These are phyloP conservation scores for Polyporus tsugae DNA, from an alignment of 1,284 basidiomycete species.

Conservation along the genomic window DNA sequence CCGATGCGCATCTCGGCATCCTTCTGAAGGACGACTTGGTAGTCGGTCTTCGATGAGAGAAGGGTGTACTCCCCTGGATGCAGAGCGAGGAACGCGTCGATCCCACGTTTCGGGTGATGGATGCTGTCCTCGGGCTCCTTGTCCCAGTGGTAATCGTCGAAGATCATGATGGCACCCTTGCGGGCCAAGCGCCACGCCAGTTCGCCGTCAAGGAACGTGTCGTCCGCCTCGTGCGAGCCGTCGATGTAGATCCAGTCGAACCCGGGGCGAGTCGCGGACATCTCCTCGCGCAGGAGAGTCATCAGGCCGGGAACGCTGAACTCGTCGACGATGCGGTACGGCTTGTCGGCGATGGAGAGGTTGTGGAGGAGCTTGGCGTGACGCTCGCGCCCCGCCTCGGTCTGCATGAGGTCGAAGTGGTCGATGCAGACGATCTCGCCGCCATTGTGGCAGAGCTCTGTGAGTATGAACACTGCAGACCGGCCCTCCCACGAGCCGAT, in stretches of 20 bases:
- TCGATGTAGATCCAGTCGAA: conserved; percentile 70
- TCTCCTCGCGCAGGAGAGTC: conserved; percentile 57
- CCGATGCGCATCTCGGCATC: conserved; percentile 60
- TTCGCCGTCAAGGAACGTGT: conserved; percentile 67
- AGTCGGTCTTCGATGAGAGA: conserved; percentile 49
- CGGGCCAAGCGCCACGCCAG: conserved; percentile 63
- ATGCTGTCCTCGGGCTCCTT: conserved; percentile 55
- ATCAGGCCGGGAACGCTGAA: conserved; percentile 64
- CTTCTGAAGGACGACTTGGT: conserved; percentile 63
- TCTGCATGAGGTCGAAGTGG: conserved; percentile 63
- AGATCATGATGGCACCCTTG: conserved; percentile 58
- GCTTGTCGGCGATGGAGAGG: conserved; percentile 51
- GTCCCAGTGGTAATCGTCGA: conserved; percentile 67
- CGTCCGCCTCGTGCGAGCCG: conserved; percentile 65
- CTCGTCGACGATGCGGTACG: conserved; percentile 54
- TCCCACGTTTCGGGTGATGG: conserved; percentile 63
- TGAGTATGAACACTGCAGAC: conserved; percentile 62
- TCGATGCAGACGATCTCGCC: conserved; percentile 63
- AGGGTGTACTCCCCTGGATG: conserved; percentile 57
- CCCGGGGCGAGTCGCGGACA: conserved; percentile 45
- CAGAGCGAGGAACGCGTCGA: conserved; percentile 61
- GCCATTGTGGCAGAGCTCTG: conserved; percentile 51
- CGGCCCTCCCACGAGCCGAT: conserved; percentile 74
- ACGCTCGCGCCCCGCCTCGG: conserved; percentile 57
- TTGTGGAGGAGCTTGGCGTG: conserved; percentile 56